Percentiles rank a stretch among this genome's conserved stretches.
Evolutionary conservation across 257 asterid species (phyloP).

Genomic region (Scutellaria galericulata): DNA sequence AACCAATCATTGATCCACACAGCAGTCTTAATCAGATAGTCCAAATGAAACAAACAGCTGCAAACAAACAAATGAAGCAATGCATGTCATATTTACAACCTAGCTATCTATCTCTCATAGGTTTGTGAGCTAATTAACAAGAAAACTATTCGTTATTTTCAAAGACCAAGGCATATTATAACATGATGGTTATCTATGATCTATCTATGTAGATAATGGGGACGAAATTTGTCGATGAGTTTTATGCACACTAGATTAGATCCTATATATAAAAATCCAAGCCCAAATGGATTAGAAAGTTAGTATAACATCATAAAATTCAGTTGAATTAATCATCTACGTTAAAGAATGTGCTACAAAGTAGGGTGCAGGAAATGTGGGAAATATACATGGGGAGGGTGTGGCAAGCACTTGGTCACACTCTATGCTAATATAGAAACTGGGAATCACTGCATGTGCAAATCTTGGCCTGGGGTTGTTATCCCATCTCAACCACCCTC

Average conservation of each 20-base stretch:
- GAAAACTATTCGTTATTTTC: conserved; percentile 32
- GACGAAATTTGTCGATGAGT: conserved; percentile 40
- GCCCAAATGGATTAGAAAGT: not conserved
- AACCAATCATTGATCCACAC: not conserved
- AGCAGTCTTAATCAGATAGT: not conserved
- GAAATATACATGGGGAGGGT: conserved; percentile 68
- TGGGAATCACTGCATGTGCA: conserved; percentile 77
- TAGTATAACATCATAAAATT: conserved; percentile 2
- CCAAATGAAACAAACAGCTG: conserved; percentile 28
- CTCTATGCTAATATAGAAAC: conserved; percentile 53
- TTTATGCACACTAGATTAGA: conserved; percentile 29
- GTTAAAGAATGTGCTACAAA: conserved; percentile 49
- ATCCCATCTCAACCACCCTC: conserved; percentile 41
- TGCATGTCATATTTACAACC: not conserved
- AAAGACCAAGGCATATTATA: conserved; percentile 22
- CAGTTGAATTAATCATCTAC: not conserved
- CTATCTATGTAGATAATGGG: conserved; percentile 6
- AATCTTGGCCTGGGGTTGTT: conserved; percentile 78
- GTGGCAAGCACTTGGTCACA: conserved; percentile 62
- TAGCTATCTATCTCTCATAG: not conserved
- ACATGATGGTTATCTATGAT: not conserved
- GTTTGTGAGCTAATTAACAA: conserved; percentile 31
- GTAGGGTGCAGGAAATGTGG: conserved; percentile 74
- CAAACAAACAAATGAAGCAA: conserved; percentile 28
- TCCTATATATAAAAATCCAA: conserved; percentile 16